Conservation (phyloP, 2,329 filamentous ascomycete genomes). For the Fusarium ambrosium region DNA sequence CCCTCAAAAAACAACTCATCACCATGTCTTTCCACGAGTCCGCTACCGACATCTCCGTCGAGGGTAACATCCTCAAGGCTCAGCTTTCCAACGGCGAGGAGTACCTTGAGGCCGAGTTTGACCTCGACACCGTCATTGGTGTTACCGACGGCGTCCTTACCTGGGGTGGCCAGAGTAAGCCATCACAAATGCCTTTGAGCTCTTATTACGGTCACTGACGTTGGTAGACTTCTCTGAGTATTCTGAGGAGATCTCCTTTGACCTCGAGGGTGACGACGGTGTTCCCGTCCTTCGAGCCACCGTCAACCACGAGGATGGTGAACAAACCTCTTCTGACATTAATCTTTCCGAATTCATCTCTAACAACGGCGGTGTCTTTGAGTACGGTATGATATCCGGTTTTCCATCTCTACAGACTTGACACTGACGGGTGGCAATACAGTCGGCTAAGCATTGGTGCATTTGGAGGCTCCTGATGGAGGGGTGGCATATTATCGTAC, state of each 20-base stretch:
- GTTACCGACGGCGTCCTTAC: conserved; percentile 63
- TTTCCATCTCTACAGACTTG: neutral
- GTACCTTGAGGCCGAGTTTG: conserved; percentile 58
- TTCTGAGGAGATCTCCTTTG: conserved; percentile 61
- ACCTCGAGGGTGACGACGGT: conserved; percentile 62
- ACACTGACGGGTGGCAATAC: neutral
- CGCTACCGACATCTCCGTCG: conserved; percentile 60
- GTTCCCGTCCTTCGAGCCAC: conserved; percentile 66
- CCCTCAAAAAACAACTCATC: neutral
- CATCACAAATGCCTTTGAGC: neutral
- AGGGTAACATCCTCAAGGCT: conserved; percentile 62
- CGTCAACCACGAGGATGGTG: conserved; percentile 58
- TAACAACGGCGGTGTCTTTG: conserved; percentile 62
- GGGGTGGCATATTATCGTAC: neutral
- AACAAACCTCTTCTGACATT: conserved; percentile 58
- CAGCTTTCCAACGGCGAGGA: conserved; percentile 56
- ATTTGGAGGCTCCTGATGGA: neutral
- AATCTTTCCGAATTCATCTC: conserved; percentile 67
- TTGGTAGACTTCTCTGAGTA: conserved; percentile 58
- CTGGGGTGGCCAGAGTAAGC: conserved; percentile 56
- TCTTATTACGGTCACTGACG: neutral
- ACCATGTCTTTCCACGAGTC: conserved; percentile 60
- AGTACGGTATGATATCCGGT: conserved; percentile 11
- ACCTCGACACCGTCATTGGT: conserved; percentile 64
- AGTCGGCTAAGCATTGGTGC: neutral